Evolutionary conservation across 495 filamentous ascomycete genomes (phyloP), one percentile per base, ranked within the genome.

Genomic region (Penicillium waksmanii): DNA sequence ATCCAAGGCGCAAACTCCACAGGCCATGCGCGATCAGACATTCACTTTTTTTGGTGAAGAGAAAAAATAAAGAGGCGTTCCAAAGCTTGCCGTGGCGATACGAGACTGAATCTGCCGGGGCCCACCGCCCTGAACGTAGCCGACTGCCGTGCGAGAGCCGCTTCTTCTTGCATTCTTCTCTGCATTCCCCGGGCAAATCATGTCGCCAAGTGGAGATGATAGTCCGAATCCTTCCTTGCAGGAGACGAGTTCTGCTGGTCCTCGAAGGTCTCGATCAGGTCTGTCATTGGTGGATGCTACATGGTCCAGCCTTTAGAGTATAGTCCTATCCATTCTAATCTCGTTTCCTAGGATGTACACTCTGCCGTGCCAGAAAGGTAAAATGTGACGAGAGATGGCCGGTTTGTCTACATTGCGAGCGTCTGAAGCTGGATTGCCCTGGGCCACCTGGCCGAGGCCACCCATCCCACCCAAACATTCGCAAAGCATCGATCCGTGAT

Each of bases 351-450:
- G 64, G 64, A 8, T 66, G 64, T 60, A 49, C 57, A 21, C 49
- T 66, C 3, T 66, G 64, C 43, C 60, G 64, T 17, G 64, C 64
- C 23, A 56, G 64, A 17, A 66, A 66, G 36, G 64, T 66, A 5
- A 66, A 66, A 43, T 66, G 64, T 23, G 60, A 66, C 27, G 64
- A 66, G 55, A 62, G 42, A 38, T 66, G 64, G 64, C 64, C 64
- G 2, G 36, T 19, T 9, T 66, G 64, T 40, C 38, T 42, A 23
- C 58, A 66, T 38, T 66, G 64, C 19, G 57, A 63, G 18, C 60
- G 64, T 15, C 47, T 66, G 2, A 60, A 55, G 23, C 31, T 66
- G 0, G 53, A 66, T 10, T 66, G 64, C 31, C 64, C 64, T 17
- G 64, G 64, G 2, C 60, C 61, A 40, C 64, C 64, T 11, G 50